These are phyloP conservation scores for Lecanosticta acicola DNA, from an alignment of 2,329 filamentous ascomycete species.

Conservation along the genomic window DNA sequence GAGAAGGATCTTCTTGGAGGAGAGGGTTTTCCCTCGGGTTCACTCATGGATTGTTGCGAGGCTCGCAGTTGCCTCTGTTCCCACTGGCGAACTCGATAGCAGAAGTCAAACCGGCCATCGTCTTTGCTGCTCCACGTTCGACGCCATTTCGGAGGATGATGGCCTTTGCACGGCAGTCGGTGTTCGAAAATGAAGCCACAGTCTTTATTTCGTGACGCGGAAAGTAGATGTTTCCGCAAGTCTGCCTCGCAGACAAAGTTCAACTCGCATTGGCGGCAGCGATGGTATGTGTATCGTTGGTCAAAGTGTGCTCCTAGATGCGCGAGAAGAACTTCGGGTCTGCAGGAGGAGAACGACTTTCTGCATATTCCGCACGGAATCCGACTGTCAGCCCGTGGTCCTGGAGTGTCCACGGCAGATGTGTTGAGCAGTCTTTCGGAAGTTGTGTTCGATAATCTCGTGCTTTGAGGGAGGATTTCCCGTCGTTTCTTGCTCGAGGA, in stretches of 20 bases:
- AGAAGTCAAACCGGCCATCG: conserved; percentile 15
- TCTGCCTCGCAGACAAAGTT: conserved; percentile 18
- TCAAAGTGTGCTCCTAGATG: conserved; percentile 8
- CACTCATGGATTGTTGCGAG: background rate
- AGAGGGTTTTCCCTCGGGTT: no score
- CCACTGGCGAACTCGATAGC: conserved; percentile 20
- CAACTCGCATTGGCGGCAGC: conserved; percentile 16
- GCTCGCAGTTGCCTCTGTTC: conserved; percentile 16
- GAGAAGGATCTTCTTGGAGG: background rate
- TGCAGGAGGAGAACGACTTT: conserved; percentile 2
- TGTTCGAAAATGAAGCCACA: conserved; percentile 22
- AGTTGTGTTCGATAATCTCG: background rate
- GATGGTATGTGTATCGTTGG: conserved; percentile 4
- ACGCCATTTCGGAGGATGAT: conserved; percentile 15
- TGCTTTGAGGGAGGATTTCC: background rate
- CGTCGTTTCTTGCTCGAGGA: background rate
- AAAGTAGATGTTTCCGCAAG: conserved; percentile 9
- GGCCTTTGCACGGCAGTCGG: conserved; percentile 14
- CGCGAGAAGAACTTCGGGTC: conserved; percentile 2
- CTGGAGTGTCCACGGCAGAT: background rate
- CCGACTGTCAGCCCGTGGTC: background rate
- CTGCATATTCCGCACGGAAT: conserved; percentile 8
- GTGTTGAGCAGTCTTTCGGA: background rate
- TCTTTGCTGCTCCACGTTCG: background rate
- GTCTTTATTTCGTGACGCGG: conserved; percentile 5